Evolutionary conservation across 768 basidiomycete species (phyloP).

Genomic region (Paxillus rubicundulus): DNA sequence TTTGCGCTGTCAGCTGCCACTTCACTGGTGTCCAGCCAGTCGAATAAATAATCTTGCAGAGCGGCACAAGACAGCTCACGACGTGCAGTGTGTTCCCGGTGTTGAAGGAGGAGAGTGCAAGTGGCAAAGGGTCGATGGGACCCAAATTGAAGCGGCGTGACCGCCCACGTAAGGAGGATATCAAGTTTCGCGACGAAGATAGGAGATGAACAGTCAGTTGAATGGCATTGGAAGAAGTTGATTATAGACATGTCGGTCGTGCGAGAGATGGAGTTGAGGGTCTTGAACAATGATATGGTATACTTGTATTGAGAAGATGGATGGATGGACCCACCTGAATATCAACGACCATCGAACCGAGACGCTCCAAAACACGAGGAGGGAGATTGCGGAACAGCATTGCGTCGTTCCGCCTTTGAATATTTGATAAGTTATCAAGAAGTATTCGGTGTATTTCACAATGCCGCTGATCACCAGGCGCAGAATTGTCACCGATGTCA

Average conservation of each 20-base stretch:
- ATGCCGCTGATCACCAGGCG: constrained; percentile 28
- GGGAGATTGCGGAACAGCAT: constrained; percentile 72
- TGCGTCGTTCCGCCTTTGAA: constrained; percentile 76
- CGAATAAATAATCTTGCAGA: constrained; percentile 75
- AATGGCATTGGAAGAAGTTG: constrained; percentile 53
- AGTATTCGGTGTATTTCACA: constrained; percentile 49
- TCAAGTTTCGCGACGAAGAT: constrained; percentile 68
- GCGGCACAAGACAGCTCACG: constrained; percentile 58
- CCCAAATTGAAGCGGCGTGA: constrained; percentile 78
- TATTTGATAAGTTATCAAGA: constrained; percentile 60
- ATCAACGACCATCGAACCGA: constrained; percentile 60
- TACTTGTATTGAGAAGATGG: background rate
- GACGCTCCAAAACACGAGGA: constrained; percentile 53
- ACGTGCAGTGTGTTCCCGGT: constrained; percentile 63
- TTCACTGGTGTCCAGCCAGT: constrained; percentile 73
- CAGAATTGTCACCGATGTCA: constrained; percentile 28
- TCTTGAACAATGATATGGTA: constrained; percentile 37
- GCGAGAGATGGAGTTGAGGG: constrained; percentile 73
- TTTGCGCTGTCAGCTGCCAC: constrained; percentile 56
- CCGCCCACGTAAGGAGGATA: constrained; percentile 75
- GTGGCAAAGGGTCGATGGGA: constrained; percentile 78
- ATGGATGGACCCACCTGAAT: constrained; percentile 40
- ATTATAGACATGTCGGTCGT: constrained; percentile 59
- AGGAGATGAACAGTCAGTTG: constrained; percentile 32
- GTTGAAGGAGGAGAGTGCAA: constrained; percentile 61